These are phyloP conservation scores for Russula compacta DNA, from an alignment of 768 basidiomycete genomes.

Conservation along the genomic window DNA sequence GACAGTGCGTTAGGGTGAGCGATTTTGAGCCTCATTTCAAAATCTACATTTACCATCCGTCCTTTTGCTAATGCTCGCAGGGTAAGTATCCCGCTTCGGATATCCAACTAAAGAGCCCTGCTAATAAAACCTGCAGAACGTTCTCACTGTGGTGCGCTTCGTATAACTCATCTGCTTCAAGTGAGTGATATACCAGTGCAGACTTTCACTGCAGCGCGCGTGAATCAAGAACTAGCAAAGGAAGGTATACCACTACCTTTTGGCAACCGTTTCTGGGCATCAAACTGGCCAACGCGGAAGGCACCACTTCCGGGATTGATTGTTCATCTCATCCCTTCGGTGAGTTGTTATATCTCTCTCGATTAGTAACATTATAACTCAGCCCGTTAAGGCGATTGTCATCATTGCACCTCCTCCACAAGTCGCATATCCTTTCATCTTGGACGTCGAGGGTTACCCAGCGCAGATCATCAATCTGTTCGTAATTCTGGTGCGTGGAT, in stretches of 20 bases:
- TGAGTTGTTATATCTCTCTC: conserved; percentile 18
- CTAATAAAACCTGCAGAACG: conserved; percentile 4
- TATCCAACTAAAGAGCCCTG: neutral
- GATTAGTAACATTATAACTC: neutral
- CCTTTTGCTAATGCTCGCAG: neutral
- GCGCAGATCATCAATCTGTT: conserved; percentile 48
- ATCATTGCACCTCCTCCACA: conserved; percentile 45
- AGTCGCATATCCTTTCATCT: conserved; percentile 52
- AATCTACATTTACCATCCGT: neutral
- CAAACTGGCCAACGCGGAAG: conserved; percentile 51
- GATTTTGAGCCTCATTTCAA: neutral
- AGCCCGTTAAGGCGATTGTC: conserved; percentile 34
- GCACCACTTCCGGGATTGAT: conserved; percentile 50
- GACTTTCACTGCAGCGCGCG: conserved; percentile 42
- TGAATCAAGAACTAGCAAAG: conserved; percentile 57
- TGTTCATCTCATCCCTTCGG: conserved; percentile 46
- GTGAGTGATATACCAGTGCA: conserved; percentile 14
- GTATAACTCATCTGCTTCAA: neutral
- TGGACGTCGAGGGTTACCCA: conserved; percentile 48
- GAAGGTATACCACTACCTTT: conserved; percentile 57
- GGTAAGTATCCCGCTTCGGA: neutral
- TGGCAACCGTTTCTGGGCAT: conserved; percentile 51
- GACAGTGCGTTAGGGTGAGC: conserved; percentile 31
- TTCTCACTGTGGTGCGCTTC: conserved; percentile 5
- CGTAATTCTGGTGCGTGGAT: conserved; percentile 38